Conservation (phyloP, 164 flowering plant species). For the Paratinospora sagittata region DNA sequence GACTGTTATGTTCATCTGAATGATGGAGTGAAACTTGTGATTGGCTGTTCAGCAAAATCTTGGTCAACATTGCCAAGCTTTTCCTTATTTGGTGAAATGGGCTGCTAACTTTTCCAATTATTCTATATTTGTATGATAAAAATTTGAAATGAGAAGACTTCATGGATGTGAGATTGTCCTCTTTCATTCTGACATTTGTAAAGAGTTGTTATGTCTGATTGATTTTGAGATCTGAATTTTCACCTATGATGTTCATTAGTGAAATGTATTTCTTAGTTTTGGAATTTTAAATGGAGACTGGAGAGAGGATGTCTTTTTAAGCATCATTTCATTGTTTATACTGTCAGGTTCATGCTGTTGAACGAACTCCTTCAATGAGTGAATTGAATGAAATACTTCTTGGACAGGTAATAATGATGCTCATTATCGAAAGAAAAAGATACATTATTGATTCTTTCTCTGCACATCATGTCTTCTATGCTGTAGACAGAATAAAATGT, state of each 20-base stretch:
- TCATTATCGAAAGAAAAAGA: background rate
- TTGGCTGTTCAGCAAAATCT: background rate
- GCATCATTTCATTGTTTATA: slow-evolving; percentile 7
- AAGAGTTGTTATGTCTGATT: too few species aligned
- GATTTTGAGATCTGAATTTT: too few species aligned
- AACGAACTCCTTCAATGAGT: slow-evolving; percentile 98
- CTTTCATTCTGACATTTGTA: too few species aligned
- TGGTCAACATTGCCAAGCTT: too few species aligned
- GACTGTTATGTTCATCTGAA: background rate
- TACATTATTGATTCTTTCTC: background rate
- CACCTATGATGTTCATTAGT: background rate
- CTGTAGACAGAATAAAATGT: background rate
- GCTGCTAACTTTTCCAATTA: too few species aligned
- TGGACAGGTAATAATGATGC: slow-evolving; percentile 62
- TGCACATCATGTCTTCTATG: background rate
- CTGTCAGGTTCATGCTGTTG: slow-evolving; percentile 81
- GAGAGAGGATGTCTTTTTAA: background rate
- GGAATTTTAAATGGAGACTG: background rate
- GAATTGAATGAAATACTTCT: slow-evolving; percentile 92
- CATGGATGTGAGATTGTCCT: too few species aligned
- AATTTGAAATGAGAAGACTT: too few species aligned
- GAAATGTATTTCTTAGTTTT: background rate
- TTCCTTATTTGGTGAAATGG: too few species aligned
- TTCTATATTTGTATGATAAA: too few species aligned
- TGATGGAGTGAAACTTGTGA: background rate